Base-by-base conservation (phyloP, 164 flowering plant genomes). In the Tinospora cordifolia region DNA sequence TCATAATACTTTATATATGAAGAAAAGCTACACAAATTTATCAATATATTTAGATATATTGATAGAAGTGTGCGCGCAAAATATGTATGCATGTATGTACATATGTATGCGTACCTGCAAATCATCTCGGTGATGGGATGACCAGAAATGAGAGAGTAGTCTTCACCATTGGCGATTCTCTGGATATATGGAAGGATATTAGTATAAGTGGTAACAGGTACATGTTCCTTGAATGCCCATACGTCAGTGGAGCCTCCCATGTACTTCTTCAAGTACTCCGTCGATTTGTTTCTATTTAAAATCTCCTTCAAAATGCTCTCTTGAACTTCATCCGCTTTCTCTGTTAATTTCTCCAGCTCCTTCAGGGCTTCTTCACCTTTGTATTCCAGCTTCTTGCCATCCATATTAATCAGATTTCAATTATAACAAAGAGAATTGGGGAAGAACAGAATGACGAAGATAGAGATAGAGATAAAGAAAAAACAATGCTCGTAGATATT, bases 41-140 rank as follows among this genome's bases (percentile, higher is more conserved):
- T 46, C 21, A 10, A 40, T n/a, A 65, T 9, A 41, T 21, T 11
- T 25, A 27, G 25, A 11, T 24, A 10, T 19, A 10, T n/a, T 11
- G 11, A 39, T 0, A 22, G 12, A 17, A 24, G 12, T n/a, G 30
- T 39, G 27, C 11, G 12, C 8, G 1, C 54, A 8, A 14, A 47
- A 12, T 8, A 47, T 47, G 14, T 19, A 6, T 47, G 2, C 2
- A 47, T 47, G 2, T 19, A 47, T 19, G 3, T 47, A 10, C 2
- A 47, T 47, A 10, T 19, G 19, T 47, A 19, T 14, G 54, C 14
- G 54, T 54, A 89, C 97, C 97, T 92, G 88, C 86, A 79, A 41
- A 92, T 47, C 87, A 92, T 80, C 75, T 92, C 96, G 26, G 87
- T 83, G 22, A 92, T 84, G 22, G 90, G 90, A 41, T 82, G 89